Conservation (phyloP, 345 rosid species). For the Populus davidiana region DNA sequence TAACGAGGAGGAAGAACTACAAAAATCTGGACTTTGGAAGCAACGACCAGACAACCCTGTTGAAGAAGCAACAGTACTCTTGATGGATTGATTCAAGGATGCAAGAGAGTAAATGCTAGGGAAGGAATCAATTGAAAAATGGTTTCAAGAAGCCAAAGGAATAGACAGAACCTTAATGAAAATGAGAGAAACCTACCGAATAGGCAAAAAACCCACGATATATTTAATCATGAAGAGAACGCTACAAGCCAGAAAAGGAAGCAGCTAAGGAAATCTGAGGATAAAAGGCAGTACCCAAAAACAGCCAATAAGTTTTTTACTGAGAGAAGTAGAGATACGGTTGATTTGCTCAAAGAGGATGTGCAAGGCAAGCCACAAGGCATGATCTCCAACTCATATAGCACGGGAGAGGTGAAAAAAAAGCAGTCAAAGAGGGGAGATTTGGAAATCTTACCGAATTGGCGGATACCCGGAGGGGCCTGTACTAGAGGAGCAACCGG, state of each 20-base stretch:
- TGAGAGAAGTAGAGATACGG: neutral
- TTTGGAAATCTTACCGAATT: constrained; percentile 20
- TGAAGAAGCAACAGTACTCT: neutral
- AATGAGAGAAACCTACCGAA: constrained; percentile 11
- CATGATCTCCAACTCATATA: neutral
- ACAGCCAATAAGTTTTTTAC: neutral
- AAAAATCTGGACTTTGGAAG: neutral
- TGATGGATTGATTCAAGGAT: neutral
- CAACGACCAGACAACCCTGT: neutral
- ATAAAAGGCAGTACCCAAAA: neutral
- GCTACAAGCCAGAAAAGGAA: constrained; percentile 3
- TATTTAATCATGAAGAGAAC: neutral
- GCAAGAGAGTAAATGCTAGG: neutral
- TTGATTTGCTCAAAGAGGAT: neutral
- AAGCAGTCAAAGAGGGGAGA: neutral
- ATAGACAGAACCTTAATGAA: neutral
- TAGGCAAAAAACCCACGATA: constrained; percentile 22
- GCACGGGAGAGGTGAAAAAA: neutral
- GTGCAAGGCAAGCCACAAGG: neutral
- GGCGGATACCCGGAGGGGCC: constrained; percentile 2
- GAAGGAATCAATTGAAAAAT: neutral
- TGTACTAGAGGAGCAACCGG: neutral
- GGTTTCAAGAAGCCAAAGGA: neutral
- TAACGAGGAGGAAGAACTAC: neutral
- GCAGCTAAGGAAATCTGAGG: constrained; percentile 11